These are phyloP conservation scores for Hanseniaspora pseudoguilliermondii DNA, from an alignment of 805 yeast genomes.

Conservation along the genomic window DNA sequence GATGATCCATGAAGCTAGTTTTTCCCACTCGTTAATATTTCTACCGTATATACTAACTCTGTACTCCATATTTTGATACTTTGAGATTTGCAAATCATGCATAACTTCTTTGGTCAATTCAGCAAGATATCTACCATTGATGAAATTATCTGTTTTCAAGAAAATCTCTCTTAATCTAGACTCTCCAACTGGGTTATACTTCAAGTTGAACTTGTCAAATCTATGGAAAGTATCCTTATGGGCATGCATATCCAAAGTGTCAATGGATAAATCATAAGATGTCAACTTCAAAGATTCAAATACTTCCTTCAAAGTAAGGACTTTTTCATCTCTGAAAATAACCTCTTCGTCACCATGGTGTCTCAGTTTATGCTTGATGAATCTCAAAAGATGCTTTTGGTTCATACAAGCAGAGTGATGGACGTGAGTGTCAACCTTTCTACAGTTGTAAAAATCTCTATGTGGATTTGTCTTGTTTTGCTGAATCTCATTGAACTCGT, in stretches of 20 bases:
- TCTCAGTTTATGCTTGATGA: constrained; percentile 87
- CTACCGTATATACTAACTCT: constrained; percentile 92
- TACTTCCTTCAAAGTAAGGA: constrained; percentile 76
- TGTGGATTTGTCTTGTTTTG: constrained; percentile 90
- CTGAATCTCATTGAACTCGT: constrained; percentile 84
- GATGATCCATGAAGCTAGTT: constrained; percentile 85
- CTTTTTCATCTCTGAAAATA: constrained; percentile 82
- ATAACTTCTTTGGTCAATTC: constrained; percentile 89
- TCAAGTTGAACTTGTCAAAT: constrained; percentile 91
- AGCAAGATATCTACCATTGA: constrained; percentile 78
- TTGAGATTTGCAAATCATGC: constrained; percentile 85
- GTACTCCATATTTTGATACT: constrained; percentile 95
- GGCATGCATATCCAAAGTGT: constrained; percentile 98
- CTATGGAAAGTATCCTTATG: constrained; percentile 96
- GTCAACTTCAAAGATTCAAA: constrained; percentile 81
- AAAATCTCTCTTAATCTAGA: constrained; percentile 93
- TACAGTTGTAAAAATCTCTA: constrained; percentile 47
- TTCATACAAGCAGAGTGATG: constrained; percentile 99
- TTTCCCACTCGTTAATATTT: constrained; percentile 84
- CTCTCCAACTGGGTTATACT: constrained; percentile 96
- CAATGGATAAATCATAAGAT: constrained; percentile 90
- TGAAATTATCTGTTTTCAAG: constrained; percentile 86
- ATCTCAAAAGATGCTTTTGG: constrained; percentile 88
- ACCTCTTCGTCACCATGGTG: constrained; percentile 79
- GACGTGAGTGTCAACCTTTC: constrained; percentile 65